Base-by-base conservation (phyloP, 148 eudicot species). In the Vaccinium vitisidaea region DNA sequence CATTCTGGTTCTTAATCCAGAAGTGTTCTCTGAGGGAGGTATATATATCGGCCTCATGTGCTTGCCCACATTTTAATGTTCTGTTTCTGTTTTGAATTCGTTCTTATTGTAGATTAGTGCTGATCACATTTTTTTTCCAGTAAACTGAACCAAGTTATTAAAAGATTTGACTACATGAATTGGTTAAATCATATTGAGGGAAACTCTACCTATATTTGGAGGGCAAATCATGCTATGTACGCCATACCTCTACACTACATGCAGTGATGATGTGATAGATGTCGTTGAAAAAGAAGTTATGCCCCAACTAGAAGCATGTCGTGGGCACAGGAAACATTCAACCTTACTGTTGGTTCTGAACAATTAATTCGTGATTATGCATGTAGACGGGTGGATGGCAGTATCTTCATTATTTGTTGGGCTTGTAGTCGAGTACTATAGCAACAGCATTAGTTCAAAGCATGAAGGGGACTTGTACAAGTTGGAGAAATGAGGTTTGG, bases 1-100 rank as follows among this genome's bases (percentile, higher is more conserved):
- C 82, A 89, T 94, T 80, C 87, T 88, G 88, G 91, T 94, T 88
- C 92, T 92, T 36, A 84, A 92, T 86, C 91, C 93, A 23, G 82
- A 84, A 46, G 87, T 87, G 52, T 23, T 81, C 50, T 82, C 78
- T 77, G 82, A 77, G 53, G 94, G 85, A 90, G 98, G 98, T 96
- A 87, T 52, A 76, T 53, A 83, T 27, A 59, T 46, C 70, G 55
- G 50, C 75, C 67, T 67, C 56, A 5, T 9, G 8, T 58, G n/a
- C 19, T 39, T 14, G 6, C 65, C 10, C 80, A 49, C 18, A 69
- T 67, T 1, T 67, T 78, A 53, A 27, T n/a, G 39, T 23, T 5
- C 1, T 54, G 3, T 79, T 65, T n/a, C 2, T 43, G 12, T 78
- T 19, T 70, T 74, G 9, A 54, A 25, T 46, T 74, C 9, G 5